Evolutionary conservation across 208 protist genomes (phyloP), one percentile per base, ranked within the genome.

Genomic region (Plasmodiophora brassicae): DNA sequence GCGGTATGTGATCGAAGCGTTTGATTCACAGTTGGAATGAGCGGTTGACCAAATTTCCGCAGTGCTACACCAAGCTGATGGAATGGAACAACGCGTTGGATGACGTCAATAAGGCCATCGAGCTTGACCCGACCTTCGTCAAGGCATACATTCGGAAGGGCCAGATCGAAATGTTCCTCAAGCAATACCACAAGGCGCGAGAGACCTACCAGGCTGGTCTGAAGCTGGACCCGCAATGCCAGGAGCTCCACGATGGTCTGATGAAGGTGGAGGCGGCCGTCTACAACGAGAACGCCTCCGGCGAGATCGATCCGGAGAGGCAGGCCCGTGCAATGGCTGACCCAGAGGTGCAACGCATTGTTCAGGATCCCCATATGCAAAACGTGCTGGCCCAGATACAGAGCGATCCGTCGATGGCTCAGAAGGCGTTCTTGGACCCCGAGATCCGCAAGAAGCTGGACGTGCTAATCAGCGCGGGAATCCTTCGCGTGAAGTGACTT

Each of bases 321-420:
- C 85, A 87, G 44, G 71, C 45, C 0, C 39, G 78, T 8, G 41
- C 38, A 35, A 86, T 89, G 88, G 72, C 38, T 5, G 88, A 89
- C 72, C 71, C 88, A 86, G 88, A 85, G 53, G 72, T 85, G 1
- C 88, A 89, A 36, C 45, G 50, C 38, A 53, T 89, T 10, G 22
- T 89, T 1, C 43, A 87, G 0, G 88, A 89, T 87, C 88, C 88
- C 41, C 54, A 46, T 22, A 72, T 89, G n/a, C 71, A 89, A 43
- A 35, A 72, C 1, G 38, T 89, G 8, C 45, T 89, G 10, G 35
- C 14, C 35, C 45, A 89, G 22, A 53, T 85, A 1, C 87, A 89
- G 35, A 41, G 38, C 1, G 85, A 89, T 57, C 87, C 87, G 45
- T 54, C 35, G 32, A 32, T 57, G 0, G 65, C 65, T 1, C 36